phyloP scores from a whole-genome alignment of 2,329 filamentous ascomycete species.

The Neonectria neomacrospora region DNA sequence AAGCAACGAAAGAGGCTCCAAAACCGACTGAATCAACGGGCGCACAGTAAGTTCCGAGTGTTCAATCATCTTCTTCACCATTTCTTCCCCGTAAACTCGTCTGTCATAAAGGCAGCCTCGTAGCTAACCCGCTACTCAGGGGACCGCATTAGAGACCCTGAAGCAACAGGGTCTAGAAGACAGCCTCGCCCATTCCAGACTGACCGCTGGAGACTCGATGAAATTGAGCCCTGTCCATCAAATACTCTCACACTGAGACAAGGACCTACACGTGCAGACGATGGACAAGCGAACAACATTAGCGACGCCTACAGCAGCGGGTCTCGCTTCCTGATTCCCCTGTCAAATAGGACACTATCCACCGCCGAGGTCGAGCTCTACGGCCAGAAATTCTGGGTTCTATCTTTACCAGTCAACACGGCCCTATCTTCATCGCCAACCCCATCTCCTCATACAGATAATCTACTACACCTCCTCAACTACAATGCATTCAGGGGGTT shows the following conservation, averaged over 20 bases:
- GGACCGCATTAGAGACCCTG: conserved; percentile 5
- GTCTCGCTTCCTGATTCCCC: background rate
- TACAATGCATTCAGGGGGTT: conserved; percentile 21
- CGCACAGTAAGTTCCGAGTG: conserved; percentile 21
- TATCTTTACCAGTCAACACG: background rate
- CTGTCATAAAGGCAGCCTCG: too few species aligned
- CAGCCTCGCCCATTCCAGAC: conserved; percentile 16
- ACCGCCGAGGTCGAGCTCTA: background rate
- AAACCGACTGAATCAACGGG: conserved; percentile 29
- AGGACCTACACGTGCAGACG: rapidly evolving
- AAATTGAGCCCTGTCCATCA: background rate
- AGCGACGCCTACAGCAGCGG: background rate
- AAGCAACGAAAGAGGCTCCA: conserved; percentile 29
- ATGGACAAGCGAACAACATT: too few species aligned
- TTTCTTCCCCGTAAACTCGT: too few species aligned
- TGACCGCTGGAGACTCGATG: conserved; percentile 26
- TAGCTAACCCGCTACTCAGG: background rate
- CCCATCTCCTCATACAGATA: conserved; percentile 2
- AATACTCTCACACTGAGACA: too few species aligned
- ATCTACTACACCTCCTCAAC: conserved; percentile 23
- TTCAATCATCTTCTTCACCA: too few species aligned
- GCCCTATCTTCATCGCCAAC: background rate
- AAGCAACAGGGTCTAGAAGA: background rate
- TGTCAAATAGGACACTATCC: background rate
- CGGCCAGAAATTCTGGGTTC: background rate